A percentile compares a stretch with the other conserved stretches of the same genome.
phyloP scores from a whole-genome alignment of 495 filamentous ascomycete genomes.

The Trichoderma erinaceum region DNA sequence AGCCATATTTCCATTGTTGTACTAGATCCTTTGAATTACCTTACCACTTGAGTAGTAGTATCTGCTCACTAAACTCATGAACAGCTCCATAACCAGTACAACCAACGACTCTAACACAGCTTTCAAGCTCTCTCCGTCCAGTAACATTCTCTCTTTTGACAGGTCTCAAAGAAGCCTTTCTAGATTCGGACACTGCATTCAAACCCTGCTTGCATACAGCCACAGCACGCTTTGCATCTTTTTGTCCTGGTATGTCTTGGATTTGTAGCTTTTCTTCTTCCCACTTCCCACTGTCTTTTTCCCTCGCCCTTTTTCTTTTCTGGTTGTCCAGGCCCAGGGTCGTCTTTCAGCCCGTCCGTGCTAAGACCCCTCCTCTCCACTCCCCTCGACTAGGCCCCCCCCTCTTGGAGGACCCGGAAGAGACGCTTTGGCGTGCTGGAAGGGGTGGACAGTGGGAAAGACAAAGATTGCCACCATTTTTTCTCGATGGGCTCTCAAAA shows the following conservation, averaged over 20 bases:
- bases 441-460: background rate
- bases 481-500: slow-evolving; percentile 5
- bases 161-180: background rate
- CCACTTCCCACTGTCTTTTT: no score
- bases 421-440: background rate
- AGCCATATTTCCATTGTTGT: no score
- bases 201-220: background rate
- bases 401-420: background rate
- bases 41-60: no score
- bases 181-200: background rate
- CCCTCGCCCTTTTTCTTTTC: no score
- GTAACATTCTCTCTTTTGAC: background rate
- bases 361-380: background rate
- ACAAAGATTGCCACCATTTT: background rate
- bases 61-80: no score
- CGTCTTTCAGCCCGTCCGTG: background rate
- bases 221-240: background rate
- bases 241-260: no score
- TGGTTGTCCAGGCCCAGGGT: background rate
- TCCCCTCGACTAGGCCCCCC: background rate
- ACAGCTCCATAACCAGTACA: no score
- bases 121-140: background rate
- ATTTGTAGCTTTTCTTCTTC: no score
- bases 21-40: no score
- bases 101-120: background rate